A percentile compares a stretch with the other conserved stretches of the same genome.
These are phyloP conservation scores for Metarhizium humberi DNA, from an alignment of 2,329 filamentous ascomycete species.

Conservation along the genomic window DNA sequence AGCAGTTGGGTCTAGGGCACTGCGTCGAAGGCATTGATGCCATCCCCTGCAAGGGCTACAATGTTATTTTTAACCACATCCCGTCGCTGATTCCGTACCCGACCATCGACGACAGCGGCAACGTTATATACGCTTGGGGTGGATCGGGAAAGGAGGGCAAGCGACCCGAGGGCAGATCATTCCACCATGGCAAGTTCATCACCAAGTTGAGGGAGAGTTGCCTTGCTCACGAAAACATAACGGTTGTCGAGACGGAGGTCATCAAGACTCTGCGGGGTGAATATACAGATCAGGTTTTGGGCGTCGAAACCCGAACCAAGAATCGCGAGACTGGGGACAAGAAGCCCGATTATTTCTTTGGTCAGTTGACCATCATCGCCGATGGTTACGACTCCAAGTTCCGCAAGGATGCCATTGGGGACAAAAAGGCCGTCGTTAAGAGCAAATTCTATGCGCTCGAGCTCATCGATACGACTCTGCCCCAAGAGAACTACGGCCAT, in stretches of 20 bases:
- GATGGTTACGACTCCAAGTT: constrained; percentile 93
- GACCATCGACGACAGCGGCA: constrained; percentile 39
- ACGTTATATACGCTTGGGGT: constrained; percentile 27
- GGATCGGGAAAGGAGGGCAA: constrained; percentile 25
- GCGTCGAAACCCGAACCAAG: constrained; percentile 65
- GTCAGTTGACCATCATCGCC: constrained; percentile 74
- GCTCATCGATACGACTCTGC: constrained; percentile 76
- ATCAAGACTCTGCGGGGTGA: constrained; percentile 64
- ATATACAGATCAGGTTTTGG: constrained; percentile 63
- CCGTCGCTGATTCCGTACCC: constrained; percentile 75
- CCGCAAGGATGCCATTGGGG: constrained; percentile 64
- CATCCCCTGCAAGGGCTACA: constrained; percentile 74
- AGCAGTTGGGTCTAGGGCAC: constrained; percentile 68
- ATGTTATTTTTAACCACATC: constrained; percentile 72
- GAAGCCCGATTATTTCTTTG: constrained; percentile 72
- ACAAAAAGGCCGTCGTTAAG: constrained; percentile 55
- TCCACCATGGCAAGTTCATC: constrained; percentile 95
- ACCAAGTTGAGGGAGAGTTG: constrained; percentile 70
- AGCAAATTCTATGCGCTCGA: constrained; percentile 93
- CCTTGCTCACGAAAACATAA: constrained; percentile 69
- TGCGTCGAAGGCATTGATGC: constrained; percentile 87
- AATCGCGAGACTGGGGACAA: constrained; percentile 47
- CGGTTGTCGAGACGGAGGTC: constrained; percentile 82
- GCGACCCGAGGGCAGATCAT: constrained; percentile 61
- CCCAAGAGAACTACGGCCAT: constrained; percentile 68